These are phyloP conservation scores for Phytophthora capsici DNA, from an alignment of 352 stramenopile species.

Conservation along the genomic window DNA sequence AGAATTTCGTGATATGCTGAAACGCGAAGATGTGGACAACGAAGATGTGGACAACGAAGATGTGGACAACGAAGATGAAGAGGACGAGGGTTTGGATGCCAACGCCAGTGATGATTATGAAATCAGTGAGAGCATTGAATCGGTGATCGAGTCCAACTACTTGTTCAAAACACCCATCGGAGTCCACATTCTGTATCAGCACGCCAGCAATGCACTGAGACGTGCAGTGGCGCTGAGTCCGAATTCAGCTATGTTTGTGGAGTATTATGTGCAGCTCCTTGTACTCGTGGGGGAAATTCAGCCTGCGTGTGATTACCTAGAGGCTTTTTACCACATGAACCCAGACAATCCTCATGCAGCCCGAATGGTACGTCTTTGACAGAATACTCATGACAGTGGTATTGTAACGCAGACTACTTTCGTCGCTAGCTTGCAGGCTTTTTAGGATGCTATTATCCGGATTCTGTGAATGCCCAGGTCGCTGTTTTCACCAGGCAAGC, in stretches of 20 bases:
- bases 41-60: constrained; percentile 10
- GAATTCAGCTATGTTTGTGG: constrained; percentile 64
- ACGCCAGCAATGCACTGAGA: constrained; percentile 57
- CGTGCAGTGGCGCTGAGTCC: constrained; percentile 66
- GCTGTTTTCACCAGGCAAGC: constrained; percentile 40
- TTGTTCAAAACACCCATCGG: constrained; percentile 73
- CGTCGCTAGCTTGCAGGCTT: constrained; percentile 41
- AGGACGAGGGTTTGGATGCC: constrained; percentile 28
- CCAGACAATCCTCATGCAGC: constrained; percentile 62
- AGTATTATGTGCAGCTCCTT: constrained; percentile 79
- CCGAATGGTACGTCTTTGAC: constrained; percentile 63
- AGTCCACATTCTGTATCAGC: constrained; percentile 77
- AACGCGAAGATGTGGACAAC: constrained; percentile 35
- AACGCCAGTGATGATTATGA: constrained; percentile 5
- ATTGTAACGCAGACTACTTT: constrained; percentile 14
- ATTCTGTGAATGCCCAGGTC: constrained; percentile 52
- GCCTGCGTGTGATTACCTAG: constrained; percentile 72
- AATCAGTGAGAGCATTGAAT: constrained; percentile 37
- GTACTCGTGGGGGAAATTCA: constrained; percentile 65
- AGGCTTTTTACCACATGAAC: constrained; percentile 73
- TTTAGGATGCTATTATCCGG: constrained; percentile 55
- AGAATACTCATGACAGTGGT: neutral
- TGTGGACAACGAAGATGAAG: no score
- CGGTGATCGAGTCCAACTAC: constrained; percentile 62
- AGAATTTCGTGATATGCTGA: constrained; percentile 63